Base-by-base conservation (phyloP, 2,329 filamentous ascomycete genomes). In the Cadophora luteo-olivacea region DNA sequence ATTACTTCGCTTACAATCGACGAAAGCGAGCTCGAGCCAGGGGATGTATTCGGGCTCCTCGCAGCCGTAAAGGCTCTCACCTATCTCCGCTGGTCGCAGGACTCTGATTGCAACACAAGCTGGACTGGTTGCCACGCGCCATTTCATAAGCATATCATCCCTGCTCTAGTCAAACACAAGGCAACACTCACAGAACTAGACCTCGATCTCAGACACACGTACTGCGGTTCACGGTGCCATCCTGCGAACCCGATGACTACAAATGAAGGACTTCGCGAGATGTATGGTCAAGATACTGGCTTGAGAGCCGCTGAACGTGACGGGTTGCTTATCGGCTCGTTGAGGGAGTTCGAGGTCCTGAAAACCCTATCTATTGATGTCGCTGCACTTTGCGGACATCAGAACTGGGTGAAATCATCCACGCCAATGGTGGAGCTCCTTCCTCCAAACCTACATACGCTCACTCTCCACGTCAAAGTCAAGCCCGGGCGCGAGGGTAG, bases 351-450 rank as follows among this genome's bases (percentile, higher is more conserved):
- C 25, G 16, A 5, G 1, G 36, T 12, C 5, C 36, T 72, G 33
- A 66, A 41, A 22, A 61, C 14, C 5, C 41, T 72, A 22, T 60
- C 66, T 8, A 72, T 72, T 16, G 68, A 72, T 36, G 70, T 48
- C 8, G 60, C 61, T 19, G 60, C 68, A 5, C 58, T 72, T 1
- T 65, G 64, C 51, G 66, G 68, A n/a, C 70, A 72, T 52, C 64
- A 67, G 32, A 48, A 55, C 1, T 70, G 70, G 70, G 38, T 22
- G 12, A 41, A 57, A 12, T 58, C 61, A 14, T 55, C 38, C 3
- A 61, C 64, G 7, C 33, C 45, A 4, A 58, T 70, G 49, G 36
- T 69, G 4, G 61, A 72, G 33, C 29, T 51, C 1, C 48, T 72
- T 3, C 68, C 66, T 3, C 61, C 66, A 14, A 67, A 61, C 22